Base-by-base conservation (phyloP, 257 asterid species). In the Solanum sejunctum region DNA sequence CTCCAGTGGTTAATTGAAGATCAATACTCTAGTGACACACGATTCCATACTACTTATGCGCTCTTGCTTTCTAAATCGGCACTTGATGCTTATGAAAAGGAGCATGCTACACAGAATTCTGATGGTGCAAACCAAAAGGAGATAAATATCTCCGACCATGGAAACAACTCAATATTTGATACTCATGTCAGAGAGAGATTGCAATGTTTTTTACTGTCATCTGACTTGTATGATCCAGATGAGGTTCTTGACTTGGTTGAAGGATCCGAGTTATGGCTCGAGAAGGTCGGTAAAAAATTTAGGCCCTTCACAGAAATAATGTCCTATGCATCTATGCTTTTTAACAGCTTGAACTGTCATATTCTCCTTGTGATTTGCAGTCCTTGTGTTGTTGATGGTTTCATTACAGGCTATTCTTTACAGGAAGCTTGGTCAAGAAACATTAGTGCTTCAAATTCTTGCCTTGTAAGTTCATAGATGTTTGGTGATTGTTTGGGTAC, bases 1-100 rank as follows among this genome's bases (percentile, higher is more conserved):
- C 97, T 96, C 73, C 99, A 94, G 88, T 96, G 99, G 99, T 87
- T 96, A 89, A 96, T 95, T 84, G 99, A 96, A 91, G 98, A 96
- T 87, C 94, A 94, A 88, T 94, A 93, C 67, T 93, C 94, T 64
- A 97, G 92, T 75, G 98, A 94, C 81, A 58, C 91, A 21, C 94
- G 86, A 88, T 96, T 90, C 89, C 99, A 96, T 88, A 96, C 97
- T 12, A 89, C 93, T 84, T 96, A 95, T 83, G 97, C 98, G 1
- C 88, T 95, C 81, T 90, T 97, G 91, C 98, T 97, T 86, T 94
- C 98, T 20, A 95, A 92, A 87, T 92, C 99, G 21, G 98, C 97
- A 36, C 95, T 97, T 84, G 94, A 91, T 89, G 86, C 90, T 82
- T 89, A 70, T 86, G 95, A 88, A 84, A 83, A 83, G 91, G 93